A percentile compares a stretch with the other conserved stretches of the same genome.
Conservation (phyloP, 2,329 filamentous ascomycete species). For the Microcyclosporella mali region DNA sequence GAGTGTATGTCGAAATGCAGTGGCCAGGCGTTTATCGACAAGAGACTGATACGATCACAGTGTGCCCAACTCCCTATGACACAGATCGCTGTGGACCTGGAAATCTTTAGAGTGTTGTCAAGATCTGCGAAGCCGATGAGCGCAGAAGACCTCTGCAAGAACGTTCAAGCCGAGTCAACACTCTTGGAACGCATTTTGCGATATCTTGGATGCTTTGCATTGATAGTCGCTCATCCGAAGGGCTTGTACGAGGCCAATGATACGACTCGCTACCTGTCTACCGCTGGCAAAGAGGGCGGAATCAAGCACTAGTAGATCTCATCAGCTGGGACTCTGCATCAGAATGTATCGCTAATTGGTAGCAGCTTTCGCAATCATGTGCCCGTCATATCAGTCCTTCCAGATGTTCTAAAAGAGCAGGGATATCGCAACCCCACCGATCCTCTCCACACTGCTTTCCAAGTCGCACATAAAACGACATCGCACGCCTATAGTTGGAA, state of each 20-base stretch:
- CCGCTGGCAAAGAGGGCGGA: slow-evolving; percentile 8
- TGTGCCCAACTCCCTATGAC: slow-evolving; percentile 4
- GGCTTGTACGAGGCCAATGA: slow-evolving; percentile 6
- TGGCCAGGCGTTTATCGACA: background rate
- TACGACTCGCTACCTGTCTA: slow-evolving; percentile 10
- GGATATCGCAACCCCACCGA: slow-evolving; percentile 4
- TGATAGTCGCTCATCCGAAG: slow-evolving; percentile 4
- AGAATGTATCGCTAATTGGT: background rate
- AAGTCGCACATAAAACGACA: slow-evolving; percentile 4
- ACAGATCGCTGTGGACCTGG: slow-evolving; percentile 9
- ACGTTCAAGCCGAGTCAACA: background rate
- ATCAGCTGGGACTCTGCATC: background rate
- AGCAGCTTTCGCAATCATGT: background rate
- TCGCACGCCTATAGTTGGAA: slow-evolving; percentile 2
- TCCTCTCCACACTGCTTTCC: slow-evolving; percentile 3
- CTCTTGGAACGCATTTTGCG: slow-evolving; percentile 5
- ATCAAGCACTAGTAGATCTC: slow-evolving; percentile 7
- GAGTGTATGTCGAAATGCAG: background rate
- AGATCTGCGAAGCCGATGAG: background rate
- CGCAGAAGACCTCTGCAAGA: slow-evolving; percentile 4
- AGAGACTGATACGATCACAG: background rate
- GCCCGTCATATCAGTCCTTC: slow-evolving; percentile 1
- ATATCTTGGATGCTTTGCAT: slow-evolving; percentile 4
- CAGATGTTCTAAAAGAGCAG: slow-evolving; percentile 7
- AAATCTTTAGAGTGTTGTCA: slow-evolving; percentile 6